Evolutionary conservation across 345 rosid genomes (phyloP).

Genomic region (Erucastrum elatum): DNA sequence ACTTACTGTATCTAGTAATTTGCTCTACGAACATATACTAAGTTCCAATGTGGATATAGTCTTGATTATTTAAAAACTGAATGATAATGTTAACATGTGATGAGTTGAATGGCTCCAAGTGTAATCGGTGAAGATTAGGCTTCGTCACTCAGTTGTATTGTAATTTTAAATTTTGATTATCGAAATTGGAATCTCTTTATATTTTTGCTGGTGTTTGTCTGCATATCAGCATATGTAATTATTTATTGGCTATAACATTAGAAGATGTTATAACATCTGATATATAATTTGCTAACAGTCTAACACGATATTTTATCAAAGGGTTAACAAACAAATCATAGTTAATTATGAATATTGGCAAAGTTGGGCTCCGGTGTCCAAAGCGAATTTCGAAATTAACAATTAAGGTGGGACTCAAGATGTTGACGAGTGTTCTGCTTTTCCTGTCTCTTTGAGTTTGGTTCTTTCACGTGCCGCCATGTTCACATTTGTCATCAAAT

Average conservation of each 20-base stretch:
- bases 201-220: neutral
- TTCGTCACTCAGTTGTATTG: slow-evolving; percentile 21
- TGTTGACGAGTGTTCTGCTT: neutral
- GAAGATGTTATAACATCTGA: neutral
- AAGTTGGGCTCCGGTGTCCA: slow-evolving; percentile 13
- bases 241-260: neutral
- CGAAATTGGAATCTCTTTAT: neutral
- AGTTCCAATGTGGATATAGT: neutral
- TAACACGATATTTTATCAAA: neutral
- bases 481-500: slow-evolving; percentile 34
- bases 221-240: slow-evolving; percentile 9
- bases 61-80: neutral
- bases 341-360: neutral
- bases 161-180: neutral
- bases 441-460: slow-evolving; percentile 31
- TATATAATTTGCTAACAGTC: neutral
- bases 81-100: neutral
- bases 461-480: slow-evolving; percentile 43
- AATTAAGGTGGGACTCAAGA: slow-evolving; percentile 18
- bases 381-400: slow-evolving; percentile 7
- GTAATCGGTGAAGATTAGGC: slow-evolving; percentile 17
- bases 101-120: slow-evolving; percentile 11
- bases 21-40: neutral
- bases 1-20: neutral
- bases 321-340: slow-evolving; percentile 19